Evolutionary conservation across 305 asterid species (phyloP), one percentile per base, ranked within the genome.

Genomic region (Solanum hybrid): DNA sequence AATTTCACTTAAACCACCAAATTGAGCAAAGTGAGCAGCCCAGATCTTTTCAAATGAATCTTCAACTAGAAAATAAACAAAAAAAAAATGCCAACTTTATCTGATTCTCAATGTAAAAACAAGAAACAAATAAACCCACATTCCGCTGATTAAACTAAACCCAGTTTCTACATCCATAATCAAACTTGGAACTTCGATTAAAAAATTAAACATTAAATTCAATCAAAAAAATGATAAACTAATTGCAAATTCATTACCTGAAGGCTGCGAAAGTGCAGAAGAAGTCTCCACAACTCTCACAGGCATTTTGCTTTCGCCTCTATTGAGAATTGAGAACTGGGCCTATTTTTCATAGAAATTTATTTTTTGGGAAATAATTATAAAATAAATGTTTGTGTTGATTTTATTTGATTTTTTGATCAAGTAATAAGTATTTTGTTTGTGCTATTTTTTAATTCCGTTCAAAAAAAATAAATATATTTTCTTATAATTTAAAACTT

Each of bases 251-350:
- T 29, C 56, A 51, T 19, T 91, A 97, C 99, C 99, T 85, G 95
- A 87, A 91, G 94, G 97, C 71, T 94, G 92, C 45, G 99, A 93
- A 32, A 97, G 94, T 89, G 95, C 95, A 38, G 95, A 92, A 80
- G 99, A 93, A 90, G 95, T 32, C 78, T 95, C 98, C 90, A 86
- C 95, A 66, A 97, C 95, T 92, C 99, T 94, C 87, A 96, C 99
- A 60, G 99, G 98, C 98, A 97, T 95, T 89, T 78, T 88, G 37
- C 12, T 12, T 12, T 26, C 24, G 86, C n/a, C 71, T 27, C 69
- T 42, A 10, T 22, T 40, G 37, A 81, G 37, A 40, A 81, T 26
- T 40, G 36, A 81, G 69, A 40, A 79, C 22, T 2, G 32, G 1
- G 51, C 31, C 29, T 22, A 71, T 24, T 71, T 26, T 24, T 24